Conservation (phyloP, 768 basidiomycete species). For the Pleurotus eryngii region DNA sequence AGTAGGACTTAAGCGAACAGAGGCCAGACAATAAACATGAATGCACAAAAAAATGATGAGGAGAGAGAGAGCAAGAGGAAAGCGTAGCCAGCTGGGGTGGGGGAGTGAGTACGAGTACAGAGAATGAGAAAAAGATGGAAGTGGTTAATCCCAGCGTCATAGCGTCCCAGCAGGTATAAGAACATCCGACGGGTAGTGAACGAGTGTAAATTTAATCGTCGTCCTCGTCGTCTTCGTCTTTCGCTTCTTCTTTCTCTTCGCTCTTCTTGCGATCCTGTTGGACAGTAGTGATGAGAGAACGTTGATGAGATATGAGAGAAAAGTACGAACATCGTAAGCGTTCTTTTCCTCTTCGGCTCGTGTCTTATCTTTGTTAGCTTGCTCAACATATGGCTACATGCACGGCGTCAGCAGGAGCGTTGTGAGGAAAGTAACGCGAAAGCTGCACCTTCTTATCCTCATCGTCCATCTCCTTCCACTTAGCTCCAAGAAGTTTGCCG, state of each 20-base stretch:
- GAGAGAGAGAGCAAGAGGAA: background rate
- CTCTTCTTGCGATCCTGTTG: conserved; percentile 22
- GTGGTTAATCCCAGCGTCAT: conserved; percentile 2
- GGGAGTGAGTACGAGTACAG: background rate
- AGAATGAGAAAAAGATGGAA: background rate
- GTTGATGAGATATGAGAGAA: background rate
- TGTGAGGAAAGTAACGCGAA: background rate
- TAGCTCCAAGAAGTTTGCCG: conserved; percentile 91
- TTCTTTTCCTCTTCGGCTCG: conserved; percentile 82
- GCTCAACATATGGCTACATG: conserved; percentile 79
- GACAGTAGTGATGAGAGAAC: background rate
- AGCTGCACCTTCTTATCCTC: conserved; percentile 83
- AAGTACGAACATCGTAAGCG: conserved; percentile 40
- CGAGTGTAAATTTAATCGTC: conserved; percentile 8
- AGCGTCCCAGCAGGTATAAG: background rate
- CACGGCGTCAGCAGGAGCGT: no score
- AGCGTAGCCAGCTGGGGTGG: background rate
- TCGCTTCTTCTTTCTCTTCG: conserved; percentile 30
- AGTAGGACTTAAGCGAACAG: background rate
- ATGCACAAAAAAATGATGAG: background rate
- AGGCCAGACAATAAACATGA: background rate
- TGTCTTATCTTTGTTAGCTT: conserved; percentile 83
- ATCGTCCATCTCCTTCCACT: conserved; percentile 95
- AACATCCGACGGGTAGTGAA: background rate
- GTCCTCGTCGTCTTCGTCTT: conserved; percentile 32